Evolutionary conservation across 2,329 filamentous ascomycete genomes (phyloP).

Genomic region (Tolypocladium cylindrosporum): DNA sequence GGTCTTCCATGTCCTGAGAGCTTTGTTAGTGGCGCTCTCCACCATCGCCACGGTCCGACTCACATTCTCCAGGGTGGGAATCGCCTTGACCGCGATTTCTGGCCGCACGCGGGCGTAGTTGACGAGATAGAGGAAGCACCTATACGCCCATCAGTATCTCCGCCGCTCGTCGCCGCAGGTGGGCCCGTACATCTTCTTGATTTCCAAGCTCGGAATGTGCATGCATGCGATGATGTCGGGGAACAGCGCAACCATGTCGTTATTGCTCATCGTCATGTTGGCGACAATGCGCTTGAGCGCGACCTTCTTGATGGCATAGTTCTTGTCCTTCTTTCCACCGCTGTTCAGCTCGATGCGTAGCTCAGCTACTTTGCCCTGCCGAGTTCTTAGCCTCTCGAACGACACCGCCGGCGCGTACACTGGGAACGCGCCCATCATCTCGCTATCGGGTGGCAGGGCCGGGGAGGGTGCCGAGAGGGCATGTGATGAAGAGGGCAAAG

Average conservation of each 20-base stretch:
- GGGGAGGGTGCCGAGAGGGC: neutral
- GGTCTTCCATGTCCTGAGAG: conserved; percentile 81
- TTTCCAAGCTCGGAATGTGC: conserved; percentile 87
- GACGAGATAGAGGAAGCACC: conserved; percentile 95
- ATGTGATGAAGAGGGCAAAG: neutral
- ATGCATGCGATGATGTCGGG: conserved; percentile 94
- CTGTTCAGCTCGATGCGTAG: conserved; percentile 87
- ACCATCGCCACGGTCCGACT: conserved; percentile 11
- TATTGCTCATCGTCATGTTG: conserved; percentile 99
- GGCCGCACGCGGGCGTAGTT: conserved; percentile 95
- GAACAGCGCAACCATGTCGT: conserved; percentile 96
- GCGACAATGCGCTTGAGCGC: conserved; percentile 98
- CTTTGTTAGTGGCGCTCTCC: conserved; percentile 7
- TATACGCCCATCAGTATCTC: conserved; percentile 24
- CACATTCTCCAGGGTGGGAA: conserved; percentile 77
- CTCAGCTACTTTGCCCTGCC: conserved; percentile 97
- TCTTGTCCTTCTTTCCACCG: conserved; percentile 97
- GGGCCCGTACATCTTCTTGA: conserved; percentile 85
- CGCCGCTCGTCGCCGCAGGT: conserved; percentile 13
- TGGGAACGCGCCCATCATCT: conserved; percentile 36
- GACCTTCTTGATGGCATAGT: conserved; percentile 89
- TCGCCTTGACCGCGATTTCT: conserved; percentile 85
- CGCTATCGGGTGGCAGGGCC: neutral
- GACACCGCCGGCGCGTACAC: conserved; percentile 38
- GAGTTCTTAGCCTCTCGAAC: conserved; percentile 40